Evolutionary conservation across 139 green algal species (phyloP).

Genomic region (Asterochloris erici): DNA sequence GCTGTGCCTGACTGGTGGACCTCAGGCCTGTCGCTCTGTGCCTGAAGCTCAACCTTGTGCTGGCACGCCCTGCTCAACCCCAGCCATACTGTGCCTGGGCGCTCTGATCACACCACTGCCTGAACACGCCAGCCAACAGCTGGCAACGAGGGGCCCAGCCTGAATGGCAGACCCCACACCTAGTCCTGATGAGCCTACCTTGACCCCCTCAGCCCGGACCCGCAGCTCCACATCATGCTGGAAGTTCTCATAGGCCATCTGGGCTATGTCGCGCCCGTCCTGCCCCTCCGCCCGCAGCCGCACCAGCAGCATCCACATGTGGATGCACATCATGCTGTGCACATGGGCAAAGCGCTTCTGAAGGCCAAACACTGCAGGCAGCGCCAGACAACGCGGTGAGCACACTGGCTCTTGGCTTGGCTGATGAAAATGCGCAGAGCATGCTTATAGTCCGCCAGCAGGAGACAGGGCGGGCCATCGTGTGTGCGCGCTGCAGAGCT

Average conservation of each 20-base stretch:
- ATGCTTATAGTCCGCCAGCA: no score
- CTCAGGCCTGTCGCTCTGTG: not conserved
- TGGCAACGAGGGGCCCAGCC: not conserved
- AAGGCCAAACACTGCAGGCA: constrained; percentile 35
- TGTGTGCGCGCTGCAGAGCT: no score
- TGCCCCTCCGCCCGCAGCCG: constrained; percentile 50
- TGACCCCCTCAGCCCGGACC: constrained; percentile 44
- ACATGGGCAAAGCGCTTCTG: constrained; percentile 38
- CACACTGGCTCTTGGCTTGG: not conserved
- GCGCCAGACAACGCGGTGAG: not conserved
- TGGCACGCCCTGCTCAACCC: not conserved
- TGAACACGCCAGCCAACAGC: not conserved
- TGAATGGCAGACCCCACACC: not conserved
- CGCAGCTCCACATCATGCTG: constrained; percentile 52
- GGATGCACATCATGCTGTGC: constrained; percentile 48
- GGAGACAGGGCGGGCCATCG: no score
- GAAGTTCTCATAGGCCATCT: constrained; percentile 61
- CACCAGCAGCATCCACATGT: constrained; percentile 62
- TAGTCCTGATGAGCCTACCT: constrained; percentile 24
- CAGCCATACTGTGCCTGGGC: not conserved
- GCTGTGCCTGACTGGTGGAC: no score
- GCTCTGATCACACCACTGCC: not conserved
- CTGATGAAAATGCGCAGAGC: no score
- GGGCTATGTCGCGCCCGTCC: constrained; percentile 40
- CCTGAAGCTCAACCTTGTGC: not conserved